These are phyloP conservation scores for Prototheca wickerhamii DNA, from an alignment of 163 green algal species.

Conservation along the genomic window DNA sequence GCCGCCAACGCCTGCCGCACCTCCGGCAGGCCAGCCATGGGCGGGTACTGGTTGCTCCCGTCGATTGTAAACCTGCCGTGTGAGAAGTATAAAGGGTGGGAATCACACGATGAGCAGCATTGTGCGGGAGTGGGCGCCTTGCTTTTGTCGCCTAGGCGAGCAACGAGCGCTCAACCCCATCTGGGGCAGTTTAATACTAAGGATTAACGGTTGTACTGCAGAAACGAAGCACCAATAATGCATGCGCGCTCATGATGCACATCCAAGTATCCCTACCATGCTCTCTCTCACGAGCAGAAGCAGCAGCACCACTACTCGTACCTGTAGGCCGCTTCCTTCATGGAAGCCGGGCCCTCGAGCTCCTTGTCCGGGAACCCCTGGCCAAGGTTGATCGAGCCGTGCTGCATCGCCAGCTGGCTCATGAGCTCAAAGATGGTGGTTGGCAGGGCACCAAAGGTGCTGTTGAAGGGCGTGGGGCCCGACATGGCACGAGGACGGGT, in stretches of 20 bases:
- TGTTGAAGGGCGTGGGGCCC: constrained; percentile 21
- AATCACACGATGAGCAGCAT: too few relatives aligned
- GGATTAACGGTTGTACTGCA: too few relatives aligned
- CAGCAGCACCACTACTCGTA: too few relatives aligned
- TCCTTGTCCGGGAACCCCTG: constrained; percentile 42
- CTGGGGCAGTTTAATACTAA: too few relatives aligned
- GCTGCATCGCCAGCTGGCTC: constrained; percentile 48
- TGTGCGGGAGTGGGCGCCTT: too few relatives aligned
- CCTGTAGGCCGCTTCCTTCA: constrained; percentile 20
- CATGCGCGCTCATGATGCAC: too few relatives aligned
- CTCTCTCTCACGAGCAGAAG: too few relatives aligned
- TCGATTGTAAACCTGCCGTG: constrained; percentile 27
- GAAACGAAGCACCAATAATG: too few relatives aligned
- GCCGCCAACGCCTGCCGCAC: constrained; percentile 58
- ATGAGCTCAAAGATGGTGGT: constrained; percentile 72
- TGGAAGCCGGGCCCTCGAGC: constrained; percentile 24
- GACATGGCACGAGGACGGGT: too few relatives aligned
- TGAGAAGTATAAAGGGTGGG: not conserved
- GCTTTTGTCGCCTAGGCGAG: too few relatives aligned
- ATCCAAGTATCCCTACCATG: too few relatives aligned
- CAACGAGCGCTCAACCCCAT: too few relatives aligned
- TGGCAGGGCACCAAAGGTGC: constrained; percentile 23
- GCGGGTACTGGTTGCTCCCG: constrained; percentile 52
- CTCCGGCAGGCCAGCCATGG: constrained; percentile 49
- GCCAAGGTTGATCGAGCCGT: constrained; percentile 64